Base-by-base conservation (phyloP, 768 basidiomycete genomes). In the Trametes cingulata region DNA sequence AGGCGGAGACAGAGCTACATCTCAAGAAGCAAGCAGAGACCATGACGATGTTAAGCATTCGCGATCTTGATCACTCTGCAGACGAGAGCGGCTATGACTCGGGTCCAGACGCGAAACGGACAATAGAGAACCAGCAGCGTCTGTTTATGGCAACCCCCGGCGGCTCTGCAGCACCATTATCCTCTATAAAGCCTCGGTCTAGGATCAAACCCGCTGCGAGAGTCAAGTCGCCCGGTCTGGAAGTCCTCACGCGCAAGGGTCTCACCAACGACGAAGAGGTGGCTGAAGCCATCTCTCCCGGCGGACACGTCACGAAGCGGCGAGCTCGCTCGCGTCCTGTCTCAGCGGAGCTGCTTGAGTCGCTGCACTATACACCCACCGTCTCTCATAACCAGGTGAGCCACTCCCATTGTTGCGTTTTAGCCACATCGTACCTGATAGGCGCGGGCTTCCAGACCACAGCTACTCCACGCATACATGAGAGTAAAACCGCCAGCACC, bases 291-390 rank as follows among this genome's bases (percentile, higher is more conserved):
- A 78, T 91, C 58, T 91, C 89, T 0, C 90, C 90, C 2, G 88
- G 87, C 13, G 90, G 89, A 0, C 90, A 90, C 71, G 76, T 92
- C 56, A 81, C 78, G 39, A 91, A 92, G 72, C 80, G 89, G 56
- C 83, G 90, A 12, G 90, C 89, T 1, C 84, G 87, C 12, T 84
- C 87, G 25, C 79, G 89, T 52, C 90, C 88, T 2, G 77, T 90
- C 14, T 91, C 90, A 19, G 72, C 81, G 25, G 87, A 89, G 68
- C 73, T 90, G 46, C 76, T 84, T 17, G 81, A 85, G 70, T 80
- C 80, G 62, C 71, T 76, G 45, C 67, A 69, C 52, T 72, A 74
- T 54, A 82, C 84, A 37, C 56, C 56, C 43, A 14, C 61, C 51
- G 45, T 52, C 17, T 48, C 57, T 51, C 57, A 68, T 65, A 41